These are phyloP conservation scores for Aspergillus melleus DNA, from an alignment of 2,329 filamentous ascomycete species.

Conservation along the genomic window DNA sequence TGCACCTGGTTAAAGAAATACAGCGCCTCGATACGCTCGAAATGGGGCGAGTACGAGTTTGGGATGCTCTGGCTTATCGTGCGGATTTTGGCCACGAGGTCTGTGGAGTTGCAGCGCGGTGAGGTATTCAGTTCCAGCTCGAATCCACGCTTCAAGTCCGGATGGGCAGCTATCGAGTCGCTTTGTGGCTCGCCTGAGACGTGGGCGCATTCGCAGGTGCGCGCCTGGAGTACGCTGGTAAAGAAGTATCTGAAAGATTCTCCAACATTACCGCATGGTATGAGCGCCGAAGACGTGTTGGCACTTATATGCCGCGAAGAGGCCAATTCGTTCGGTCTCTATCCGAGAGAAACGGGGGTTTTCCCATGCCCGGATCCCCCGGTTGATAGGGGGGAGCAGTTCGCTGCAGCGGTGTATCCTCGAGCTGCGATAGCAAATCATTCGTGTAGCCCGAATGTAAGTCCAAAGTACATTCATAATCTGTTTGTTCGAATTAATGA, in stretches of 20 bases:
- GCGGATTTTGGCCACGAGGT: slow-evolving; percentile 27
- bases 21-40: slow-evolving; percentile 22
- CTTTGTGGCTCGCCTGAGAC: slow-evolving; percentile 31
- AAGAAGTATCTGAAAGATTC: slow-evolving; percentile 29
- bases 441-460: slow-evolving; percentile 23
- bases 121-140: not conserved
- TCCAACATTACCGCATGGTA: slow-evolving; percentile 14
- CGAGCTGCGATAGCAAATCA: slow-evolving; percentile 22
- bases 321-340: slow-evolving; percentile 22
- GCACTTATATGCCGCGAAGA: slow-evolving; percentile 22
- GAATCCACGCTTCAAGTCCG: slow-evolving; percentile 12
- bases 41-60: slow-evolving; percentile 34
- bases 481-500: too few species aligned
- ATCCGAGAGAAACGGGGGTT: slow-evolving; percentile 16
- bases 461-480: too few species aligned
- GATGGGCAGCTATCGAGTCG: slow-evolving; percentile 27
- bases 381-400: slow-evolving; percentile 18
- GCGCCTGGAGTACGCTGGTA: slow-evolving; percentile 25
- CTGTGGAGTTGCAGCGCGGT: slow-evolving; percentile 8
- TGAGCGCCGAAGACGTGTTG: slow-evolving; percentile 4
- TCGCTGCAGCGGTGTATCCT: slow-evolving; percentile 21
- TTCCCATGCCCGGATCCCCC: slow-evolving; percentile 1
- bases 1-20: slow-evolving; percentile 32
- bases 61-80: slow-evolving; percentile 38
- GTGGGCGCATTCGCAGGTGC: slow-evolving; percentile 31